Conservation (phyloP, 345 rosid genomes). For the Acer yangbiense region DNA sequence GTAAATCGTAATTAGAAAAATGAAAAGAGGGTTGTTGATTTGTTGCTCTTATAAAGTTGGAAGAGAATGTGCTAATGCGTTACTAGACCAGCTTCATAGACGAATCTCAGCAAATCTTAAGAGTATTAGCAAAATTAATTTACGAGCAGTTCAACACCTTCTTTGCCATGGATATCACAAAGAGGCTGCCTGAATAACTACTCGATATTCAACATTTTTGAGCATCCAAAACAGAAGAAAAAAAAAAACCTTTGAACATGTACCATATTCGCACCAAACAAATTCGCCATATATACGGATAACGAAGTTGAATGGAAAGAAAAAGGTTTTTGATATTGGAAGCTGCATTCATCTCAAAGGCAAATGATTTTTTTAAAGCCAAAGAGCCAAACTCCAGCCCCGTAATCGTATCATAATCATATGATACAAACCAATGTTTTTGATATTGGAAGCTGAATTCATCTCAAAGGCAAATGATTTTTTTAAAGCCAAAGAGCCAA, state of each 20-base stretch:
- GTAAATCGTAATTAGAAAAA: no score
- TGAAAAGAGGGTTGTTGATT: no score
- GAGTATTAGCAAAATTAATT: slow-evolving; percentile 60
- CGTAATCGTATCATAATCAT: background rate
- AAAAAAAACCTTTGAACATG: background rate
- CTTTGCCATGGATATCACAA: slow-evolving; percentile 43
- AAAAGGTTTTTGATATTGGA: slow-evolving; percentile 30
- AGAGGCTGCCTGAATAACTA: slow-evolving; percentile 88
- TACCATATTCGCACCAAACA: slow-evolving; percentile 2
- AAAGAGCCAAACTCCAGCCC: slow-evolving; percentile 72
- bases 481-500: no score
- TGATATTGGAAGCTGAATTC: no score
- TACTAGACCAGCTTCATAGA: slow-evolving; percentile 92
- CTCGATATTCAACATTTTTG: slow-evolving; percentile 34
- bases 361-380: slow-evolving; percentile 34
- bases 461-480: no score
- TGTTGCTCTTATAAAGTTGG: no score
- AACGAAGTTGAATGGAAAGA: background rate
- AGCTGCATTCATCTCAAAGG: slow-evolving; percentile 66
- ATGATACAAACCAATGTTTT: no score
- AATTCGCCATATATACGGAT: background rate
- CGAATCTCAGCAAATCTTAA: slow-evolving; percentile 82
- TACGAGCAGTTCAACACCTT: slow-evolving; percentile 87
- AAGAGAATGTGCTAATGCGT: slow-evolving; percentile 51
- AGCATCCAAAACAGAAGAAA: no score